Evolutionary conservation across 1,284 basidiomycete genomes (phyloP), one percentile per base, ranked within the genome.

Genomic region (Ustilago lituana): DNA sequence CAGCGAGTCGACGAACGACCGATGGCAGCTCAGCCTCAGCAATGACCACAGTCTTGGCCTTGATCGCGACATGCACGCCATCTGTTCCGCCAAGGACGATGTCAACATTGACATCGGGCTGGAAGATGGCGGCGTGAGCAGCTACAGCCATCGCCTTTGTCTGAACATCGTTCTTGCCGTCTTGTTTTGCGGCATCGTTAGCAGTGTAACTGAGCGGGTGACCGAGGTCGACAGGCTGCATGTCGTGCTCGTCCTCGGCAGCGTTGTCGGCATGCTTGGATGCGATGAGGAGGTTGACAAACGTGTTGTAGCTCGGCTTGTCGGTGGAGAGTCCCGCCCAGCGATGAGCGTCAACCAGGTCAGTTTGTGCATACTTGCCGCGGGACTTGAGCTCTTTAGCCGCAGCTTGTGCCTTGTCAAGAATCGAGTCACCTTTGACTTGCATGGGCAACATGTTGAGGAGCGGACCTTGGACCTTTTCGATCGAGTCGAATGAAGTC

Each of bases 381-480:
- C 69, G 61, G 11, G 35, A 14, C 12, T 36, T 27, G 6, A 77
- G 44, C n/a, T 45, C 32, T 4, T 19, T 11, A 1, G 45, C 38
- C 0, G 63, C 60, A 1, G 22, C n/a, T 27, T 26, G 17, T 8
- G 69, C 63, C 14, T 48, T 58, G 6, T 49, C 56, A 1, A 40
- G 2, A 20, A 69, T 36, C 15, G 56, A 44, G 4, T 19, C 23
- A 11, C 40, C 52, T 6, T 17, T 35, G 0, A 65, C 27, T n/a
- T 47, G 56, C 6, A 77, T 56, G 8, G 77, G 77, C 9, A 79
- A 41, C 33, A 77, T 48, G 29, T 74, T 73, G 20, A 77, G 52
- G 36, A 62, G 43, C 7, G 76, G 76, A 3, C 60, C 66, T 33
- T 69, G 72, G 8, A 70, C 56, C 14, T 44, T 51, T 12, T 74